Base-by-base conservation (phyloP, 805 yeast genomes). In the Pichia ethanolica region DNA sequence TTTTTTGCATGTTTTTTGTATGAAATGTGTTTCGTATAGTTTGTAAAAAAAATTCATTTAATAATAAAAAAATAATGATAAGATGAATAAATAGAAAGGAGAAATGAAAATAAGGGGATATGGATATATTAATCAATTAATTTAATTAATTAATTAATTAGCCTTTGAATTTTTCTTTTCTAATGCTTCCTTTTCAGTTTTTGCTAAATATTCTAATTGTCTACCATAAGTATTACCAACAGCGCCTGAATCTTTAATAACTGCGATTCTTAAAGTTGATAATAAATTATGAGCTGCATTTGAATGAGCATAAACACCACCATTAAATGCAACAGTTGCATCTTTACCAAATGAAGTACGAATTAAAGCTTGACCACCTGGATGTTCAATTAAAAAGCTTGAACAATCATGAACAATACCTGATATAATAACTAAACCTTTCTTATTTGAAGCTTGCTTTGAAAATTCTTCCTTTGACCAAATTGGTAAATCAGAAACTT, bases 221-320 rank as follows among this genome's bases (percentile, higher is more conserved):
- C 71, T 65, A 46, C 67, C 73, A 58, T 71, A 79, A 20, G 84
- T 81, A 57, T 80, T 71, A 45, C 72, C 72, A 45, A 72, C 70
- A 40, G 82, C 86, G 56, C 77, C 78, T 45, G 82, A 73, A 54
- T 83, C 90, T 65, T 81, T 75, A 52, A 86, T 77, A 39, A 86
- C 84, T 28, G 91, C 93, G 14, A 86, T 81, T 74, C 95, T 81
- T 86, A 85, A 78, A 13, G 85, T 81, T 20, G 91, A 89, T 66
- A 86, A 75, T 62, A 86, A 70, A 66, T 86, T 86, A 66, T 84
- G 89, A 26, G 93, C 95, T 53, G 95, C 93, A 59, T 86, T 86
- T 8, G 91, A 83, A 63, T 86, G 95, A 11, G 86, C 80, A 62
- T 86, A 86, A 33, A 86, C 93, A 63, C 88, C 90, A 63, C 95